A percentile compares a stretch with the other conserved stretches of the same genome.
Conservation (phyloP, 2,329 filamentous ascomycete species). For the Aureobasidium sp. region DNA sequence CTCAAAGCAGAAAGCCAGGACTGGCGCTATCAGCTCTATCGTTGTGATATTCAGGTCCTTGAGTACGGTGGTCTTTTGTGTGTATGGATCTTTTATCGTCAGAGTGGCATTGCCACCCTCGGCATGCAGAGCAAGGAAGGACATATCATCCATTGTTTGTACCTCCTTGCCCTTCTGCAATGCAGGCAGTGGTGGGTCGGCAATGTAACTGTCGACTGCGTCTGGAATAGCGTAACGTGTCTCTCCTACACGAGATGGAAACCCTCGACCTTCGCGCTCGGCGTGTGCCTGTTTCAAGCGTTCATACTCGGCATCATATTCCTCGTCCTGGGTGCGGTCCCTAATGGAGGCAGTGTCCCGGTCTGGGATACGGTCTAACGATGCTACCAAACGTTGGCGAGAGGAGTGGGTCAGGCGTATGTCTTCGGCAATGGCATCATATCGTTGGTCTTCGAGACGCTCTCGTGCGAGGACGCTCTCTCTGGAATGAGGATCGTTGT, state of each 20-base stretch:
- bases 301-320: background rate
- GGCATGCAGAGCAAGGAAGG: conserved; percentile 9
- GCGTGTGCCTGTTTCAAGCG: too few relatives aligned
- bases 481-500: background rate
- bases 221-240: background rate
- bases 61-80: conserved; percentile 28
- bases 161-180: background rate
- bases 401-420: background rate
- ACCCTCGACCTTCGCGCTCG: background rate
- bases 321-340: background rate
- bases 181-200: background rate
- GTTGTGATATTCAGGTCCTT: conserved; percentile 28
- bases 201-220: background rate
- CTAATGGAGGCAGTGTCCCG: background rate
- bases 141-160: background rate
- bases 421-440: background rate
- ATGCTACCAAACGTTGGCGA: background rate
- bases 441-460: background rate
- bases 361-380: background rate
- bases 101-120: conserved; percentile 27
- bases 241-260: background rate
- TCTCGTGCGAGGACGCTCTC: background rate
- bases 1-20: conserved; percentile 37
- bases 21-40: conserved; percentile 31
- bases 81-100: conserved; percentile 26